Conservation (phyloP, 257 asterid genomes). For the Lithospermum erythrorhizon region DNA sequence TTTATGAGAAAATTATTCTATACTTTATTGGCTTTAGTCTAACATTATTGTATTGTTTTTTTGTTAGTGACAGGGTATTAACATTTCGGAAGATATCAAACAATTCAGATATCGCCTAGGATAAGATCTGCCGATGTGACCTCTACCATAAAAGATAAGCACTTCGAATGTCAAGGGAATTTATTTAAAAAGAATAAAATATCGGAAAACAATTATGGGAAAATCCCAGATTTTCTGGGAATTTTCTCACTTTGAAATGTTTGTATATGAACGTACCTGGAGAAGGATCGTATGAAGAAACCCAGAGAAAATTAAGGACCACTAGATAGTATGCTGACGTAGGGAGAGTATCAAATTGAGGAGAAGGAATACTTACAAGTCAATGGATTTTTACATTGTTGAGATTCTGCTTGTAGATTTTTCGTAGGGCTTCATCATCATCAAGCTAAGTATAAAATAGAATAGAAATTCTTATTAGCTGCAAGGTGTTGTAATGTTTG, state of each 20-base stretch:
- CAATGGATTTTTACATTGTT: constrained; percentile 12
- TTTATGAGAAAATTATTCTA: too few species aligned
- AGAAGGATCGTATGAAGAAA: neutral
- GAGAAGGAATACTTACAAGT: constrained; percentile 12
- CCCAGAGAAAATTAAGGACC: neutral
- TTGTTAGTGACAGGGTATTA: constrained; percentile 23
- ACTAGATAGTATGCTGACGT: constrained; percentile 12
- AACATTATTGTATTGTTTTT: too few species aligned
- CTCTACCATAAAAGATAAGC: constrained; percentile 26
- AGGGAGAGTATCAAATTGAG: constrained; percentile 18
- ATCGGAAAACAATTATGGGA: neutral
- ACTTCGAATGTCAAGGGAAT: constrained; percentile 8
- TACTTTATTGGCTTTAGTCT: too few species aligned
- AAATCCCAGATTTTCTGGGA: constrained; percentile 56
- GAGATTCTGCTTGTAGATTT: constrained; percentile 26
- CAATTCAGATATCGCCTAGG: constrained; percentile 54
- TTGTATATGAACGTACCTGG: neutral
- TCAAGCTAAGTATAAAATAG: neutral
- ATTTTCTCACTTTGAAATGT: constrained; percentile 11
- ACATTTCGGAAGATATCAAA: constrained; percentile 50
- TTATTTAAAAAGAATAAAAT: neutral
- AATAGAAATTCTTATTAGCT: neutral
- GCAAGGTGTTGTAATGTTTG: neutral
- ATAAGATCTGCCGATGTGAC: constrained; percentile 69
- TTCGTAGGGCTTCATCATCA: constrained; percentile 15